Base-by-base conservation (phyloP, 2,329 filamentous ascomycete genomes). In the Ascomycota sp. region DNA sequence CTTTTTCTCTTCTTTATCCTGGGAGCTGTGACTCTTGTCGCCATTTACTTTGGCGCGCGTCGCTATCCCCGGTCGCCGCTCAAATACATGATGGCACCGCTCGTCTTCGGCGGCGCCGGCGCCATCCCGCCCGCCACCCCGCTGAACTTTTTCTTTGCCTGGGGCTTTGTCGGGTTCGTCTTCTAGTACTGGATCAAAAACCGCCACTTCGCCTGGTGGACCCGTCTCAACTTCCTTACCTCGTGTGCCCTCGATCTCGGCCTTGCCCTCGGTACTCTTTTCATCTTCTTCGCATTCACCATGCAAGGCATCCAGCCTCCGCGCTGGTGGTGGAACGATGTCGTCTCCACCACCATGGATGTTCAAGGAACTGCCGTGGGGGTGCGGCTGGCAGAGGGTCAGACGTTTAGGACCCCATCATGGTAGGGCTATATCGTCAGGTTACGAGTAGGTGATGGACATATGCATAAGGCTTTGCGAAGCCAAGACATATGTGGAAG, bases 121-220 rank as follows among this genome's bases (percentile, higher is more conserved):
- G 37, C 53, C 22, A 71, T 75, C 39, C 69, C 69, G 3, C 69
- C 69, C 0, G 76, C 77, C 3, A 77, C 75, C 0, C 75, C 75
- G 0, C 63, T 81, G 34, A 80, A 77, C 51, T 82, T 79, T 44
- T 63, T 79, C 45, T 63, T 77, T 22, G 63, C 65, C n/a, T 82
- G 76, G 75, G 73, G 70, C 12, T 52, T 75, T 32, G 70, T 81
- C 3, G 77, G 76, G 20, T 70, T 68, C 39, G 36, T 76, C 21
- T 82, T 81, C 57, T 75, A 82, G 47, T 69, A 68, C 46, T 61
- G 57, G 42, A 65, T 82, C 44, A 69, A 71, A 47, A 65, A 65
- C 42, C 59, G 61, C 10, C 61, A 68, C 46, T 69, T 69, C 36
- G 62, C 54, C 20, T 82, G 76, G 76, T 82, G 77, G 77, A 68